Conservation (phyloP, 768 basidiomycete genomes). For the Rhodotorula diobovata region DNA sequence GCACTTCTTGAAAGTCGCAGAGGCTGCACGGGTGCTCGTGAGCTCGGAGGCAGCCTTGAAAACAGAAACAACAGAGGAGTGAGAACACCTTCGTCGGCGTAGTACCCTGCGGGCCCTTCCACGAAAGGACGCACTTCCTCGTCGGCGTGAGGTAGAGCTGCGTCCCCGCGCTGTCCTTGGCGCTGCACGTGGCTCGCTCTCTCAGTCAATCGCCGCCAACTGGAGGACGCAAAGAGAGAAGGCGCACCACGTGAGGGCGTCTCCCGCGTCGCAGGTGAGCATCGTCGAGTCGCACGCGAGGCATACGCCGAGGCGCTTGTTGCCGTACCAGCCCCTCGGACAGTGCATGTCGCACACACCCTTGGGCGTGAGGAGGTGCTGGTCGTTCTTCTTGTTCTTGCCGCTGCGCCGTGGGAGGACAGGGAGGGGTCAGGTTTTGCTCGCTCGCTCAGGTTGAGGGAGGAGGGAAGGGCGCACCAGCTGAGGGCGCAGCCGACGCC, state of each 20-base stretch:
- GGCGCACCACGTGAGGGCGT: background rate
- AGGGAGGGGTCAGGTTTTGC: too few species aligned
- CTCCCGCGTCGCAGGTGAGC: background rate
- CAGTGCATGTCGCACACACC: background rate
- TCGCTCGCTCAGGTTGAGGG: too few species aligned
- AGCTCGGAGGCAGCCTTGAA: background rate
- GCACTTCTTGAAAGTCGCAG: background rate
- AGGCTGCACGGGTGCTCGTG: background rate
- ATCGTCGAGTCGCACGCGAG: background rate
- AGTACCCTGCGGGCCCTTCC: background rate
- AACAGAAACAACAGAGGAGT: too few species aligned
- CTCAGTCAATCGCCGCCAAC: too few species aligned
- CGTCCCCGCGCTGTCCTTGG: background rate
- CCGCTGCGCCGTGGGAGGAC: background rate
- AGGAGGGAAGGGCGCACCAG: too few species aligned
- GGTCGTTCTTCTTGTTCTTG: background rate
- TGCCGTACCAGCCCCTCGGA: background rate
- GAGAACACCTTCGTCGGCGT: background rate
- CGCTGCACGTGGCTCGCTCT: background rate
- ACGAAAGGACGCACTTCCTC: background rate
- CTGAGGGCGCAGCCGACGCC: background rate
- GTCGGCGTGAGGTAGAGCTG: conserved; percentile 2
- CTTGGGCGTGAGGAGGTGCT: background rate
- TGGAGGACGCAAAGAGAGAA: background rate
- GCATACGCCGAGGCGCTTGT: background rate